phyloP scores from a whole-genome alignment of 2,329 filamentous ascomycete genomes.

The Penicillium capsulatum region DNA sequence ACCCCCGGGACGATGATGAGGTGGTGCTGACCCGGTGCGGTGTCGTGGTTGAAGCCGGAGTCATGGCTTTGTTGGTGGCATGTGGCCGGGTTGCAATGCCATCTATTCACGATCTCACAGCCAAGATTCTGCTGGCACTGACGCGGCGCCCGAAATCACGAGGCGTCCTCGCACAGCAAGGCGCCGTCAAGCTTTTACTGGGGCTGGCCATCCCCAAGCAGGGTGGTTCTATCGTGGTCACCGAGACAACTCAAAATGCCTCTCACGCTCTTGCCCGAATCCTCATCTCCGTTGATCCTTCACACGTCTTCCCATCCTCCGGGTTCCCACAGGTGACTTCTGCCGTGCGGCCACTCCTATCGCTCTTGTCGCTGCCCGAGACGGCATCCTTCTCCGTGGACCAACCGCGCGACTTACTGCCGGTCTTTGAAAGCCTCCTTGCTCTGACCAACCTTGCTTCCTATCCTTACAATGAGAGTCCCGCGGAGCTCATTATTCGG shows the following conservation, averaged over 20 bases:
- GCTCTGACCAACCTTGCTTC: conserved; percentile 93
- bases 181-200: conserved; percentile 81
- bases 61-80: conserved; percentile 71
- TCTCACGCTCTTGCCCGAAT: conserved; percentile 80
- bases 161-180: conserved; percentile 82
- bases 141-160: conserved; percentile 70
- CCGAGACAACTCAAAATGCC: conserved; percentile 52
- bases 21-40: conserved; percentile 73
- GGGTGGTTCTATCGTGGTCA: conserved; percentile 37
- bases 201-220: conserved; percentile 54
- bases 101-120: conserved; percentile 64
- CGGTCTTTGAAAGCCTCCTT: conserved; percentile 84
- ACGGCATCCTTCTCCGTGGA: conserved; percentile 48
- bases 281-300: conserved; percentile 78
- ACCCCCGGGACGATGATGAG: conserved; percentile 70
- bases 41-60: conserved; percentile 70
- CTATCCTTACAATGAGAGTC: conserved; percentile 36
- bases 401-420: conserved; percentile 70
- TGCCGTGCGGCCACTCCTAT: conserved; percentile 76
- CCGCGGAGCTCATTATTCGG: conserved; percentile 68
- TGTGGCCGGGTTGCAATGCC: conserved; percentile 68
- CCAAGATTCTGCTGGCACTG: conserved; percentile 72
- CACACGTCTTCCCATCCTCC: conserved; percentile 77
- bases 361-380: conserved; percentile 65
- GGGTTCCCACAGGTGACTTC: conserved; percentile 66